phyloP scores from a whole-genome alignment of 2,329 filamentous ascomycete species.

The Clonostachys rhizophaga region DNA sequence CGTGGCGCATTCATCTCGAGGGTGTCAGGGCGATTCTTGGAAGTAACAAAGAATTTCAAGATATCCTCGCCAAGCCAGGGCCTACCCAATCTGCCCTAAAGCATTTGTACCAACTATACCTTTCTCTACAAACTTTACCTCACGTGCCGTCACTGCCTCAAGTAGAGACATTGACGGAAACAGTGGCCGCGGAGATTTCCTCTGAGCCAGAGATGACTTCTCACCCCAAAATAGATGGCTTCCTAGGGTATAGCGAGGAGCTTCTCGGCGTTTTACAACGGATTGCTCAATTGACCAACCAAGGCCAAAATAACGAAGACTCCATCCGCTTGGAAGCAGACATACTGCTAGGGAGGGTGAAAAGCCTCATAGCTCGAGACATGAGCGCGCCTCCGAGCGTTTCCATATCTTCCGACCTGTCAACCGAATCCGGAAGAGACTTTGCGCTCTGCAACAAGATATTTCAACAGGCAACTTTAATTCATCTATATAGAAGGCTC shows the following conservation, averaged over 20 bases:
- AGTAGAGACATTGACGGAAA: not conserved
- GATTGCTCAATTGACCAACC: constrained; percentile 6
- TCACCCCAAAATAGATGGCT: constrained; percentile 10
- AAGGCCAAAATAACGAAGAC: not conserved
- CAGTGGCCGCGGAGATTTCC: constrained; percentile 6
- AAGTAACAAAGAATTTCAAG: not conserved
- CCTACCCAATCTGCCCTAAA: constrained; percentile 11
- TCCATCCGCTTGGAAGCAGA: constrained; percentile 6
- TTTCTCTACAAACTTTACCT: constrained; percentile 16
- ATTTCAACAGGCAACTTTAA: constrained; percentile 17
- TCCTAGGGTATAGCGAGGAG: constrained; percentile 18
- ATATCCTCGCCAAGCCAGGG: not conserved
- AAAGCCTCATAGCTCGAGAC: constrained; percentile 15
- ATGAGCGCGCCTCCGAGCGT: constrained; percentile 7
- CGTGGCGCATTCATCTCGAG: constrained; percentile 16
- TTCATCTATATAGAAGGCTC: constrained; percentile 14
- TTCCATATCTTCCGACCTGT: constrained; percentile 10
- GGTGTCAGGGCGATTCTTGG: constrained; percentile 15
- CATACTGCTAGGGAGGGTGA: constrained; percentile 11
- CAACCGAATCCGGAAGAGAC: constrained; percentile 12
- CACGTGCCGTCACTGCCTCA: constrained; percentile 7
- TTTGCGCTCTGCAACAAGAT: constrained; percentile 15
- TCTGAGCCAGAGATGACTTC: no score
- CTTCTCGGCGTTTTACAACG: constrained; percentile 13
- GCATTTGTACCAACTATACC: constrained; percentile 18